Conservation (phyloP, 2,329 filamentous ascomycete species). For the Alternaria rosae region DNA sequence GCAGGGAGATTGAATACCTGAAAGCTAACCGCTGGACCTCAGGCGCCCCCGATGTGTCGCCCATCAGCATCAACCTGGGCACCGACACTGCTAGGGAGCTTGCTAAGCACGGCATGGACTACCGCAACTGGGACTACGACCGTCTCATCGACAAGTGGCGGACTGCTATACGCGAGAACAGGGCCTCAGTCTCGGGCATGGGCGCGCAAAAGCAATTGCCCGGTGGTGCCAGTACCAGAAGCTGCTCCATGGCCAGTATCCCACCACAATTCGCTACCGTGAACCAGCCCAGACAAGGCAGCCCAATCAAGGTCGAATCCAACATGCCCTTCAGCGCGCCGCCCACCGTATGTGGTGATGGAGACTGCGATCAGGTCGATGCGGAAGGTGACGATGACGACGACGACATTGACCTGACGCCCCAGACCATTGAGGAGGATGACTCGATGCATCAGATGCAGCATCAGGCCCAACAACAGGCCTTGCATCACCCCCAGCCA, state of each 20-base stretch:
- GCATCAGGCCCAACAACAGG: conserved; percentile 12
- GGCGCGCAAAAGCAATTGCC: conserved; percentile 47
- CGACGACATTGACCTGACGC: conserved; percentile 41
- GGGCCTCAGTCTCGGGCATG: conserved; percentile 37
- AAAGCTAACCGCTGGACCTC: conserved; percentile 40
- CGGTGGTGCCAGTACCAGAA: conserved; percentile 23
- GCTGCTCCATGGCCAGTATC: conserved; percentile 42
- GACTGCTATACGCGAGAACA: conserved; percentile 44
- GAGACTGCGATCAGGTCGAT: conserved; percentile 41
- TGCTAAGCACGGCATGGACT: conserved; percentile 46
- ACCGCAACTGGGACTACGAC: conserved; percentile 52
- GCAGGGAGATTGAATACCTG: conserved; percentile 54
- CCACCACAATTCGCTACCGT: conserved; percentile 32
- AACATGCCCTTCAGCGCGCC: conserved; percentile 40
- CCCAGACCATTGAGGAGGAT: conserved; percentile 37
- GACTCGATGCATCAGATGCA: conserved; percentile 27
- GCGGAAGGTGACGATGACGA: conserved; percentile 50
- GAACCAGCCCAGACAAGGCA: conserved; percentile 25
- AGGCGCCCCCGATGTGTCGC: conserved; percentile 36
- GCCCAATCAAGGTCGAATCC: conserved; percentile 30
- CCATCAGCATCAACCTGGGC: conserved; percentile 48
- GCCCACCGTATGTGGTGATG: conserved; percentile 38
- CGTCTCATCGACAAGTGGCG: conserved; percentile 52
- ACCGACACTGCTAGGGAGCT: conserved; percentile 50
- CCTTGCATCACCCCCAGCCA: conserved; percentile 17